A percentile compares a stretch with the other conserved stretches of the same genome.
phyloP scores from a whole-genome alignment of 1,284 basidiomycete species.

The Marasmius sp. region DNA sequence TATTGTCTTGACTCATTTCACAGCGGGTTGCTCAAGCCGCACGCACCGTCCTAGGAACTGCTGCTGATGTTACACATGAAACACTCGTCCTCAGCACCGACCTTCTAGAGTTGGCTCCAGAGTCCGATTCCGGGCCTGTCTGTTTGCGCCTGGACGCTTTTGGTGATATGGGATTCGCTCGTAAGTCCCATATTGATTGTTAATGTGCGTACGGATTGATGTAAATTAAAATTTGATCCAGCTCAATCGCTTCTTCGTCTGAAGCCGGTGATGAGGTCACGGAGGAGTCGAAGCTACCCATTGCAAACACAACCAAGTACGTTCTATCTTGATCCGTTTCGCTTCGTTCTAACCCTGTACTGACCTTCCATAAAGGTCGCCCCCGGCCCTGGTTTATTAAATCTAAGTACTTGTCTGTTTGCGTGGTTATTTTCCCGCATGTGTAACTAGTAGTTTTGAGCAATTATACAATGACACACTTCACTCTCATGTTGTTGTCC shows the following conservation, averaged over 20 bases:
- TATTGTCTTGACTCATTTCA: not conserved
- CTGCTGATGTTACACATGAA: conserved; percentile 46
- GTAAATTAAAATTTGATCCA: conserved; percentile 25
- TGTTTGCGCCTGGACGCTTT: conserved; percentile 48
- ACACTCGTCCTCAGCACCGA: conserved; percentile 44
- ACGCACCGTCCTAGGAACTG: conserved; percentile 42
- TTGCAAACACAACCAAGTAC: conserved; percentile 48
- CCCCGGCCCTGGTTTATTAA: too few species aligned
- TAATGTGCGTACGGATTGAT: not conserved
- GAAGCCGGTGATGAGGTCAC: conserved; percentile 36
- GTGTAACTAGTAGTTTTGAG: too few species aligned
- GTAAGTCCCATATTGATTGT: conserved; percentile 37
- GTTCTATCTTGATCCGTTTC: conserved; percentile 26
- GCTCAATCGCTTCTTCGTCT: conserved; percentile 56
- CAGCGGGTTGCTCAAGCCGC: conserved; percentile 47
- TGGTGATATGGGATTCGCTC: conserved; percentile 63
- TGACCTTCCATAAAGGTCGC: conserved; percentile 27
- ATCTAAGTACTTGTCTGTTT: too few species aligned
- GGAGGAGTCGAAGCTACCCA: conserved; percentile 32
- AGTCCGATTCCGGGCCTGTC: conserved; percentile 57
- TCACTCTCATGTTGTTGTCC: too few species aligned
- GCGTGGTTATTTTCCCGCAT: too few species aligned
- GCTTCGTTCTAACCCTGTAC: not conserved
- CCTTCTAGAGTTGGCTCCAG: conserved; percentile 53
- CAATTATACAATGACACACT: too few species aligned